These are phyloP conservation scores for Raddia guianensis DNA, from an alignment of 176 grass and related monocot genomes.

Conservation along the genomic window DNA sequence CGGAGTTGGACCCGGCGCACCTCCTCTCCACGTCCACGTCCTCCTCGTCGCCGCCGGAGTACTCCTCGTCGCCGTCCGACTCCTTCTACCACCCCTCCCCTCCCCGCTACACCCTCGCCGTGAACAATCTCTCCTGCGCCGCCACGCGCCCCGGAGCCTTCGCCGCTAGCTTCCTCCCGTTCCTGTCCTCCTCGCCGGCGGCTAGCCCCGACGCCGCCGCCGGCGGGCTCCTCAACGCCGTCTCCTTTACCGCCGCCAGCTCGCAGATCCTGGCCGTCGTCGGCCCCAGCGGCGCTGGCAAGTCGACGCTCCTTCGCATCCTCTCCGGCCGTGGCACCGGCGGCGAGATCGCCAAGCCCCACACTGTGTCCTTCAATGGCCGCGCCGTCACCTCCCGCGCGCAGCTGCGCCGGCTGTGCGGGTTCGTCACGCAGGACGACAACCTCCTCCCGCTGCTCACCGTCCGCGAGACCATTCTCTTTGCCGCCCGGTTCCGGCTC, in stretches of 20 bases:
- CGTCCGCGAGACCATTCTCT: slow-evolving; percentile 83
- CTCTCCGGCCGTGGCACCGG: slow-evolving; percentile 69
- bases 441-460: slow-evolving; percentile 95
- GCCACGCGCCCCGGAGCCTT: slow-evolving; percentile 26
- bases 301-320: slow-evolving; percentile 86
- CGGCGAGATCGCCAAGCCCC: slow-evolving; percentile 43
- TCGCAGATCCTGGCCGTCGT: slow-evolving; percentile 78
- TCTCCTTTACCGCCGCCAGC: slow-evolving; percentile 74
- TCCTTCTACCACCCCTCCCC: slow-evolving; percentile 74
- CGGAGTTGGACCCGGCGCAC: slow-evolving; percentile 68
- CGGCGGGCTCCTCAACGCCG: slow-evolving; percentile 56
- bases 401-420: slow-evolving; percentile 66
- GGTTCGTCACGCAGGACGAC: slow-evolving; percentile 91
- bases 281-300: slow-evolving; percentile 83
- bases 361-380: slow-evolving; percentile 53
- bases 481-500: slow-evolving; percentile 68
- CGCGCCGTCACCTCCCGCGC: slow-evolving; percentile 47
- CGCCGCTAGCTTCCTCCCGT: not conserved
- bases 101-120: slow-evolving; percentile 50
- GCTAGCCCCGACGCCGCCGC: too few species aligned
- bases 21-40: slow-evolving; percentile 60
- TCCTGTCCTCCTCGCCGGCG: slow-evolving; percentile 1
- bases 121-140: slow-evolving; percentile 64
- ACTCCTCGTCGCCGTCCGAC: slow-evolving; percentile 67
- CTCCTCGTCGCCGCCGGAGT: slow-evolving; percentile 61